Evolutionary conservation across 228 moss, liverwort and hornwort species (phyloP).

Genomic region (Sphagnum fallax): DNA sequence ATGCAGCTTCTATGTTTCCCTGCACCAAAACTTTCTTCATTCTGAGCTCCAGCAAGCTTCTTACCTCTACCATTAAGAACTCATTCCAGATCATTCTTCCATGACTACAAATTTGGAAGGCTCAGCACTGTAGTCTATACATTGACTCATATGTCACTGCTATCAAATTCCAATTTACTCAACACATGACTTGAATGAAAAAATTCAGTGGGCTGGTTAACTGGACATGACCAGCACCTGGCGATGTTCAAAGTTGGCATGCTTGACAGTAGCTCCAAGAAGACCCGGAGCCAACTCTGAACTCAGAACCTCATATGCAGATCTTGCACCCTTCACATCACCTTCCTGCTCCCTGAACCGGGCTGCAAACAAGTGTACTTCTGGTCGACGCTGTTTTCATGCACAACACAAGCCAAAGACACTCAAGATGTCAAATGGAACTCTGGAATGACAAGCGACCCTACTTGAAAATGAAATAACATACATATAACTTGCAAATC

Average conservation of each 20-base stretch:
- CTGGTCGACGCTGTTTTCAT: conserved; percentile 70
- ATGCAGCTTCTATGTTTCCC: conserved; percentile 67
- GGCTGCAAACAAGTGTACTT: conserved; percentile 84
- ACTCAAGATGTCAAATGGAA: too few species aligned
- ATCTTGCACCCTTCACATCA: conserved; percentile 67
- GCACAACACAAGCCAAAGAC: not conserved
- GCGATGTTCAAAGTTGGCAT: conserved; percentile 92
- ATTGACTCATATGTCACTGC: not conserved
- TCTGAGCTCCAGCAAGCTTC: not conserved
- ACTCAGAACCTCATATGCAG: conserved; percentile 64
- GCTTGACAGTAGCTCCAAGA: conserved; percentile 80
- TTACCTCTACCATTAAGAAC: too few species aligned
- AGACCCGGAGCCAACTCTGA: conserved; percentile 72
- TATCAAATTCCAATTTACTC: not conserved
- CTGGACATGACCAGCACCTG: conserved; percentile 34
- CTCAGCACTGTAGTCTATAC: too few species aligned
- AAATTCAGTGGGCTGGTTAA: not conserved
- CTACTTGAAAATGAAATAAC: too few species aligned
- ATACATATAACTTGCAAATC: too few species aligned
- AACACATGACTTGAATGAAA: not conserved
- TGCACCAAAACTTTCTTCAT: conserved; percentile 8
- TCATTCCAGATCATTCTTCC: too few species aligned
- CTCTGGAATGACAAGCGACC: too few species aligned
- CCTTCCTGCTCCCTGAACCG: conserved; percentile 76
- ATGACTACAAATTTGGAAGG: too few species aligned